Percentiles rank a stretch among this genome's conserved stretches.
These are phyloP conservation scores for Jasminum sambac DNA, from an alignment of 257 asterid species.

Conservation along the genomic window DNA sequence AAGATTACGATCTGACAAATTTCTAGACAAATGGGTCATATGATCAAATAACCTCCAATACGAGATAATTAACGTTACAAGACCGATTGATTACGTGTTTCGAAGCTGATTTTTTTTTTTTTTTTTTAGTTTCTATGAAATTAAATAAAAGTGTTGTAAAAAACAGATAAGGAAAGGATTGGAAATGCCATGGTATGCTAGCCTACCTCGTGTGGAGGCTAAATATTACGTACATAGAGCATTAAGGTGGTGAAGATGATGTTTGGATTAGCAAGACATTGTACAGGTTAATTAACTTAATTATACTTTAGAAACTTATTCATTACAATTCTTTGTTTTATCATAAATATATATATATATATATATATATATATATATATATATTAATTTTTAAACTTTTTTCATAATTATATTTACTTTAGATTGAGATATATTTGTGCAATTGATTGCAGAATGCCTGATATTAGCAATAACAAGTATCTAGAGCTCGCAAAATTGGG, in stretches of 20 bases:
- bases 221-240: conserved; percentile 28
- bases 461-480: conserved; percentile 41
- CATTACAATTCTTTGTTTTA: no score
- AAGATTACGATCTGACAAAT: conserved; percentile 14
- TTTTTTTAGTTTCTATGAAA: neutral
- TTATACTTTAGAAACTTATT: no score
- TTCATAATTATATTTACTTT: no score
- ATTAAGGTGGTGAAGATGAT: conserved; percentile 33
- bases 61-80: conserved; percentile 33
- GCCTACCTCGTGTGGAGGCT: conserved; percentile 41
- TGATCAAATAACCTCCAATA: conserved; percentile 44
- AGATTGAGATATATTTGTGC: neutral
- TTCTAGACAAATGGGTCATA: conserved; percentile 51
- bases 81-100: neutral
- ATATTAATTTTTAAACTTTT: no score
- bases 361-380: no score
- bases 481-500: conserved; percentile 45
- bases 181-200: conserved; percentile 46
- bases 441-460: conserved; percentile 33
- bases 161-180: conserved; percentile 30
- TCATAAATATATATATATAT: no score
- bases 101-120: neutral
- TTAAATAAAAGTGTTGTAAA: neutral
- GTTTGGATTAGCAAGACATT: conserved; percentile 43
- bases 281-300: conserved; percentile 30